Evolutionary conservation across 2,329 filamentous ascomycete genomes (phyloP).

Genomic region (Colletotrichum destructivum): DNA sequence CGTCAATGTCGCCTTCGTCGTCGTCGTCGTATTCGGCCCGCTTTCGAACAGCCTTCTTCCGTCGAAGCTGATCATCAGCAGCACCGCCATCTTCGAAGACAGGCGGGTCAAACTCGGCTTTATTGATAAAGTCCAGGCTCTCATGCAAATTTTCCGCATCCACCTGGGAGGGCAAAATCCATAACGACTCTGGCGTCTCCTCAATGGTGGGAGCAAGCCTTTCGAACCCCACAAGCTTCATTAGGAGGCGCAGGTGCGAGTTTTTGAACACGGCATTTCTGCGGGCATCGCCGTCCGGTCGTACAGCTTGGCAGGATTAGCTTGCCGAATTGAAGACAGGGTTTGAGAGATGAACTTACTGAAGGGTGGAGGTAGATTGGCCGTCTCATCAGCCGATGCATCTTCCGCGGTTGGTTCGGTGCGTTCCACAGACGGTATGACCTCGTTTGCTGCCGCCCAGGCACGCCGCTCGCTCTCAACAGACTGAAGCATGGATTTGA

Average conservation of each 20-base stretch:
- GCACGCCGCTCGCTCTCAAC: conserved; percentile 81
- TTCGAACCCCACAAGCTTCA: conserved; percentile 82
- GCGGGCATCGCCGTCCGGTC: conserved; percentile 75
- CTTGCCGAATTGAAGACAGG: conserved; percentile 11
- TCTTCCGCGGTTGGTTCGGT: conserved; percentile 44
- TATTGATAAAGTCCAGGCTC: conserved; percentile 79
- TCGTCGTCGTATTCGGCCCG: conserved; percentile 79
- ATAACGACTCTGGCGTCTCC: conserved; percentile 82
- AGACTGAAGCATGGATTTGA: conserved; percentile 78
- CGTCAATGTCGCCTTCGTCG: conserved; percentile 64
- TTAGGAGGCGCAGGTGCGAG: conserved; percentile 86
- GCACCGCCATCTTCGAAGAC: conserved; percentile 81
- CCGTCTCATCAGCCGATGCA: conserved; percentile 52
- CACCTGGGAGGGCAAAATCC: conserved; percentile 81
- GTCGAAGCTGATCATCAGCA: conserved; percentile 84
- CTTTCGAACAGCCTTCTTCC: conserved; percentile 72
- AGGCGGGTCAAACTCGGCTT: conserved; percentile 84
- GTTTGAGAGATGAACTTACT: conserved; percentile 58
- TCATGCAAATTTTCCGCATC: conserved; percentile 77
- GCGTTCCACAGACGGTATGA: conserved; percentile 61
- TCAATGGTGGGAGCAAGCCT: conserved; percentile 68
- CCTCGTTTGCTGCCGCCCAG: conserved; percentile 82
- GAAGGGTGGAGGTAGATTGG: conserved; percentile 57
- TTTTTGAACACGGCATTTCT: conserved; percentile 89
- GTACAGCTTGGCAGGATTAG: conserved; percentile 66